A percentile compares a stretch with the other conserved stretches of the same genome.
Conservation (phyloP, 2,329 filamentous ascomycete genomes). For the Huntiella savannae region DNA sequence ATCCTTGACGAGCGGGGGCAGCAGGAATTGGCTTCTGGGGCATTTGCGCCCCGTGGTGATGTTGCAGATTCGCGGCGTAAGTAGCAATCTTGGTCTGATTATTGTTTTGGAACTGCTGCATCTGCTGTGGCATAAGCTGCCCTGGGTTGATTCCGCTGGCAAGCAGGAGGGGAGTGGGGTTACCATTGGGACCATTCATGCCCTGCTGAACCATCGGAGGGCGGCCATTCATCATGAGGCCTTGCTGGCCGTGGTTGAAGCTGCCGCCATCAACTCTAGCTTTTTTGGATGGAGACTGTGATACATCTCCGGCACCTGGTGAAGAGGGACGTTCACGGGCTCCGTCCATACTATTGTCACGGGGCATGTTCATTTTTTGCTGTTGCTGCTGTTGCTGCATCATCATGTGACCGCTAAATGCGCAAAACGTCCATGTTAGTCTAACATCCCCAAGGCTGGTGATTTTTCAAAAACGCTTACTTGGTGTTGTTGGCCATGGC, state of each 20-base stretch:
- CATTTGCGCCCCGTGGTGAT: slow-evolving; percentile 66
- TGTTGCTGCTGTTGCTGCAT: slow-evolving; percentile 23
- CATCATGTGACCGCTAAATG: slow-evolving; percentile 10
- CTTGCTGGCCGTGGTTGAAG: slow-evolving; percentile 52
- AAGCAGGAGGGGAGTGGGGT: slow-evolving; percentile 36
- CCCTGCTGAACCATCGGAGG: slow-evolving; percentile 57
- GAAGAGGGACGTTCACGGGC: slow-evolving; percentile 66
- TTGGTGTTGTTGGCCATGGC: slow-evolving; percentile 64
- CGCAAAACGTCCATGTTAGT: no score
- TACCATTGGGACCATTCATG: slow-evolving; percentile 30
- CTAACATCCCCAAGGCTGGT: no score
- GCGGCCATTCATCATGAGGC: slow-evolving; percentile 57
- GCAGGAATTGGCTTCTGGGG: slow-evolving; percentile 53
- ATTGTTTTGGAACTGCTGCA: slow-evolving; percentile 41
- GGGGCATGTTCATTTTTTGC: slow-evolving; percentile 68
- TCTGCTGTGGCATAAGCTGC: slow-evolving; percentile 56
- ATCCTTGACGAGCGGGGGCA: slow-evolving; percentile 57
- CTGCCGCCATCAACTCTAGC: slow-evolving; percentile 48
- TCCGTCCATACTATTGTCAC: slow-evolving; percentile 72
- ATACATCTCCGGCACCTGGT: slow-evolving; percentile 67
- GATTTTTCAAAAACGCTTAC: slow-evolving; percentile 6
- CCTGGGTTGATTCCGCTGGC: slow-evolving; percentile 57
- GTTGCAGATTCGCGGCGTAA: slow-evolving; percentile 68
- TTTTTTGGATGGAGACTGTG: slow-evolving; percentile 80
- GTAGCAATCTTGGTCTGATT: slow-evolving; percentile 71